Evolutionary conservation across 2,329 filamentous ascomycete species (phyloP), one percentile per base, ranked within the genome.

Genomic region (Arthrobotrys musiformis): DNA sequence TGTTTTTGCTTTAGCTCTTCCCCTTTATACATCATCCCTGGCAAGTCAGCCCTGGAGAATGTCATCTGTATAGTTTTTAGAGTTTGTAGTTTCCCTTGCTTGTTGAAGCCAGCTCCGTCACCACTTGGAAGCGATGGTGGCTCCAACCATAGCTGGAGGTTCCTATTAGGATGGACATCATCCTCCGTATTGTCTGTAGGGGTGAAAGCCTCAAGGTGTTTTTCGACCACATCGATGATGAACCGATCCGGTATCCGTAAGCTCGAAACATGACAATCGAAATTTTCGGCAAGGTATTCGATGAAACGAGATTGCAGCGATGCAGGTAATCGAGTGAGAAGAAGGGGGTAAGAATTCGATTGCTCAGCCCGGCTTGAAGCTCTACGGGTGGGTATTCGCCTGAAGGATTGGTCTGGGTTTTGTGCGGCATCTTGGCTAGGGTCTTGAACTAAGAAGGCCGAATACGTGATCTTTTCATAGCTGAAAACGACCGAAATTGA

Each of bases 401-500:
- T 58, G 13, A 58, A 60, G 9, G 63, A 44, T 15, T 66, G 56
- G 0, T n/a, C 70, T 9, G 11, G 4, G 13, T 48, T 8, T 15
- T 33, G 15, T 13, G 28, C 22, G n/a, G 13, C 63, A 58, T 63
- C 46, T 28, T 33, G 46, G n/a, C 19, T 40, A 4, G 56, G 42
- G 24, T 13, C 46, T 52, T 69, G 72, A 11, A 76, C 35, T 3
- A 76, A 46, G 42, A 70, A 70, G 15, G 72, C 72, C 3, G 72
- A 66, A 61, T 76, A 76, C 11, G 72, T 70, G 7, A 61, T 66
- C 24, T 70, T 76, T 48, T 76, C 72, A 33, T 70, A 76, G n/a
- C 52, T 33, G 17, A 76, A 76, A 19, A 66, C 24, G 19, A 66
- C 42, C 11, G 72, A 64, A 2, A 76, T 35, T 2, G 72, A 48